Evolutionary conservation across 176 grass and related monocot species (phyloP), one percentile per base, ranked within the genome.

Genomic region (Phoenix dactylifera): DNA sequence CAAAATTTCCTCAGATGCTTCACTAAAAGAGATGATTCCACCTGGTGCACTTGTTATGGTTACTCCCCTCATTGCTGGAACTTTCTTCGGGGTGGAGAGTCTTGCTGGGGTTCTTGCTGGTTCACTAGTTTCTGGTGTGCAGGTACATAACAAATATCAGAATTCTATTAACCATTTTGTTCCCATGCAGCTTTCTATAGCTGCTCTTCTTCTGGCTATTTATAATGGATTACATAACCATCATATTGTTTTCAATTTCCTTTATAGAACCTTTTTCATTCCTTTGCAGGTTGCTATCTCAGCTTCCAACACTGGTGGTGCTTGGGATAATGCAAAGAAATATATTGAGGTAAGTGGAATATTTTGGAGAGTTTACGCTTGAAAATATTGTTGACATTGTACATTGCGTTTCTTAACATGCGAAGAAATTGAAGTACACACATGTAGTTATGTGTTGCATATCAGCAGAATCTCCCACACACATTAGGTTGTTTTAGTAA

Each of bases 301-400:
- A 0, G 86, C 90, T 17, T 95, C 90, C 49, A 95, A 95, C 71
- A 95, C 86, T 14, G 86, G 86, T 15, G 86, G 90, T 52, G 90
- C 90, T 3, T 95, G 86, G 90, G 90, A 95, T 74, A 95, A 95
- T 68, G 86, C 90, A 9, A 95, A 95, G 77, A 95, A 95, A 53
- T 89, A 89, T 67, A 95, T 95, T 52, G 90, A 95, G 86, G 81
- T 89, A 71, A 5, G 3, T 3, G 19, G 4, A 28, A 49, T 16
- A 60, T 26, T 55, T 62, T 39, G 32, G 5, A 30, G 28, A 5
- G 28, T 30, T 4, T 30, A 30, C 0, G 3, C 7, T 39, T 39
- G 32, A 39, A 39, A 39, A 39, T 39, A 39, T 39, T 39, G 32
- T 10, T 39, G 6, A 39, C 7, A 39, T 39, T 39, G 6, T 39